Conservation (phyloP, 2,329 filamentous ascomycete genomes). For the Capronia epimyces region DNA sequence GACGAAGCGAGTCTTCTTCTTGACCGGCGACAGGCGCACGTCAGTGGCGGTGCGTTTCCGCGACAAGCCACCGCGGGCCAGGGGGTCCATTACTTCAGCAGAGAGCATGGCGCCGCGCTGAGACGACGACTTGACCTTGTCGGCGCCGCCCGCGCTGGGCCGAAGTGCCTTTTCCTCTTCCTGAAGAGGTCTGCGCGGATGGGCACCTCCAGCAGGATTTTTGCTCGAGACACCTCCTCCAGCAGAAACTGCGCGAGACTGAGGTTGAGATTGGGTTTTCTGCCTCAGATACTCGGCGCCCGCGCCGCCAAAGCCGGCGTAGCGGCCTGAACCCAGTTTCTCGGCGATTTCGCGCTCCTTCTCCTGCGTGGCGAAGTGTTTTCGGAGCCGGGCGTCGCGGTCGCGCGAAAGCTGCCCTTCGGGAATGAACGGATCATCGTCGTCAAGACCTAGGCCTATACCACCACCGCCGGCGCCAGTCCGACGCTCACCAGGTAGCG, state of each 20-base stretch:
- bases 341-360: slow-evolving; percentile 43
- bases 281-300: slow-evolving; percentile 44
- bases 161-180: no score
- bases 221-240: not conserved
- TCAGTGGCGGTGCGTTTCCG: slow-evolving; percentile 35
- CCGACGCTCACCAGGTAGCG: not conserved
- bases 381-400: slow-evolving; percentile 41
- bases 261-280: slow-evolving; percentile 6
- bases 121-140: no score
- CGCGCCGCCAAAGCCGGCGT: slow-evolving; percentile 31
- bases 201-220: no score
- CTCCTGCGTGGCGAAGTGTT: slow-evolving; percentile 40
- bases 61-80: slow-evolving; percentile 5
- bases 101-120: not conserved
- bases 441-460: not conserved
- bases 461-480: not conserved
- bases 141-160: no score
- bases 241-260: no score
- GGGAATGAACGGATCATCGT: slow-evolving; percentile 39
- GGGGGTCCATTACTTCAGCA: not conserved
- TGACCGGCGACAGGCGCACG: slow-evolving; percentile 39
- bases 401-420: slow-evolving; percentile 38
- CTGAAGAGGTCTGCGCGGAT: no score
- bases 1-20: slow-evolving; percentile 61
- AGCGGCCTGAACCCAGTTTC: slow-evolving; percentile 33